A percentile compares a stretch with the other conserved stretches of the same genome.
Conservation (phyloP, 2,329 filamentous ascomycete species). For the Aaosphaeria arxii region DNA sequence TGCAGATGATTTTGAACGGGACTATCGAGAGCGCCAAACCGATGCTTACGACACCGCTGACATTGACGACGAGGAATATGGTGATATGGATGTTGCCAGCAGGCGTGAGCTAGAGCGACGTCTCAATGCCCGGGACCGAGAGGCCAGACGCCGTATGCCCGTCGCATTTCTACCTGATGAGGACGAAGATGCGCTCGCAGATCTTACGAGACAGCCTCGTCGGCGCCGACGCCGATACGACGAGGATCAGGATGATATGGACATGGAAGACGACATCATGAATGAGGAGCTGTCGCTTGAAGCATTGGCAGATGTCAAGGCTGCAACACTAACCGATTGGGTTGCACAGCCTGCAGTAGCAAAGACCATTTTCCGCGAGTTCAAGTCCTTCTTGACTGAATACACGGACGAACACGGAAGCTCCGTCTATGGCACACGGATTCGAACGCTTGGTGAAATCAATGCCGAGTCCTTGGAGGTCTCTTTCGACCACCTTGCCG, state of each 20-base stretch:
- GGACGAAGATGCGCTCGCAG: conserved; percentile 78
- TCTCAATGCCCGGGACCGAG: conserved; percentile 70
- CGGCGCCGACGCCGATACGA: conserved; percentile 88
- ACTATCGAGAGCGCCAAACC: conserved; percentile 54
- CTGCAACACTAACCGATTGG: conserved; percentile 91
- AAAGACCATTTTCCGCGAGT: conserved; percentile 90
- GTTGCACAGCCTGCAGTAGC: conserved; percentile 86
- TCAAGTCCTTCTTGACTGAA: conserved; percentile 95
- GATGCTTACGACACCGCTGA: conserved; percentile 66
- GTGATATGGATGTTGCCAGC: conserved; percentile 63
- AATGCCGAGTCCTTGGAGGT: conserved; percentile 96
- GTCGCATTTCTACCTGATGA: conserved; percentile 75
- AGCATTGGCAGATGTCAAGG: conserved; percentile 88
- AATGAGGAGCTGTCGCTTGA: conserved; percentile 92
- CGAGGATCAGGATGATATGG: conserved; percentile 84
- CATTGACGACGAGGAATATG: conserved; percentile 77
- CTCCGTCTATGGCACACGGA: conserved; percentile 92
- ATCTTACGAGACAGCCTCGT: conserved; percentile 81
- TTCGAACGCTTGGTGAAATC: conserved; percentile 91
- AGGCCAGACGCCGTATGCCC: conserved; percentile 65
- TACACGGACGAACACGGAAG: conserved; percentile 86
- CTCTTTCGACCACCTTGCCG: conserved; percentile 87
- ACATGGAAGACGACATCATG: conserved; percentile 91
- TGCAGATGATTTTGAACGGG: conserved; percentile 64
- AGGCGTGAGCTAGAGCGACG: conserved; percentile 70